A percentile compares a stretch with the other conserved stretches of the same genome.
phyloP scores from a whole-genome alignment of 2,329 filamentous ascomycete genomes.

The Myrmaecium sp. region DNA sequence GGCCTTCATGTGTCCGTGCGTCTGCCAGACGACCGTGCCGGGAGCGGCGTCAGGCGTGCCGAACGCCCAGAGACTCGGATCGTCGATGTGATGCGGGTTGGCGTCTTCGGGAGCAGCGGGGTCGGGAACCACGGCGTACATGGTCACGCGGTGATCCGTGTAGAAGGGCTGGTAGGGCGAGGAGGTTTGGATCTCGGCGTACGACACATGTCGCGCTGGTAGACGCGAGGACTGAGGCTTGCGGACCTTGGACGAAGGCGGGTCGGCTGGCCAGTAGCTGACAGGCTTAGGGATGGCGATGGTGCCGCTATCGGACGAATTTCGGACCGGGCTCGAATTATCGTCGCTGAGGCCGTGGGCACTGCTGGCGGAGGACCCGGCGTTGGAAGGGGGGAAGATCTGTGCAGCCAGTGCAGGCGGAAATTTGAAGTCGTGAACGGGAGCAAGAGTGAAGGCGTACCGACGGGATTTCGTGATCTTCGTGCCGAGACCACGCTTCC shows the following conservation, averaged over 20 bases:
- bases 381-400: slow-evolving; percentile 5
- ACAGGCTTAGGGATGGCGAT: slow-evolving; percentile 5
- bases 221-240: slow-evolving; percentile 24
- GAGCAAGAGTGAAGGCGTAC: slow-evolving; percentile 49
- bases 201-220: no score
- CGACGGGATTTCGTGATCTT: slow-evolving; percentile 38
- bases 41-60: slow-evolving; percentile 31
- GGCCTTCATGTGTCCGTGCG: no score
- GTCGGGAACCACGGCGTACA: slow-evolving; percentile 59
- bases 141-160: slow-evolving; percentile 67
- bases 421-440: slow-evolving; percentile 39
- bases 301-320: slow-evolving; percentile 2
- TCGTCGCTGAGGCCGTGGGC: background rate
- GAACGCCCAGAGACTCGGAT: slow-evolving; percentile 32
- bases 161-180: slow-evolving; percentile 94
- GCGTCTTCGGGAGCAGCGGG: slow-evolving; percentile 12
- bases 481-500: slow-evolving; percentile 20
- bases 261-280: no score
- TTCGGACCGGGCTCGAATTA: no score
- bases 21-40: no score
- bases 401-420: slow-evolving; percentile 15
- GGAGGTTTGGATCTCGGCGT: slow-evolving; percentile 91
- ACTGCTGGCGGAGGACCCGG: background rate
- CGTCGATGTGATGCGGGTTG: slow-evolving; percentile 15
- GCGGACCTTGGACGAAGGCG: no score